Evolutionary conservation across 73 alveolate species (phyloP).

Genomic region (Stentor coeruleus): DNA sequence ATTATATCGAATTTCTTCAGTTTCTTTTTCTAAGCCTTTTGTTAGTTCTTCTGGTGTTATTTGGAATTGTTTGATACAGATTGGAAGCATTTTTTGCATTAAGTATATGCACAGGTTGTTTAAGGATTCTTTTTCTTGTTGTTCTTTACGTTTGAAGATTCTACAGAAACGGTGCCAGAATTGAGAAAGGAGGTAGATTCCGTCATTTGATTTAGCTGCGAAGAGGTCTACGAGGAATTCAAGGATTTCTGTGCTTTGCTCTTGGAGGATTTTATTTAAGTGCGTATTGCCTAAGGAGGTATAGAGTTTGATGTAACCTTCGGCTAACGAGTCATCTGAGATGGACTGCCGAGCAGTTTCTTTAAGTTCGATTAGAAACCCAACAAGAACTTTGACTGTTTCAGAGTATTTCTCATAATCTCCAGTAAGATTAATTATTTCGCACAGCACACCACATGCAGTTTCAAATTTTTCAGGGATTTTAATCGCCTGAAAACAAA

Average conservation of each 20-base stretch:
- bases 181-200: background rate
- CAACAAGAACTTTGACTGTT: background rate
- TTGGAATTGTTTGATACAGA: background rate
- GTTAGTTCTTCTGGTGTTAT: background rate
- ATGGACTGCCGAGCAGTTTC: background rate
- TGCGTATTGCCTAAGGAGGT: background rate
- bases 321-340: background rate
- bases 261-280: background rate
- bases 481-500: background rate
- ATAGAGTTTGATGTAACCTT: conserved; percentile 10
- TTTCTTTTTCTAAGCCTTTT: background rate
- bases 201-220: background rate
- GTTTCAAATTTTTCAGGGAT: conserved; percentile 9
- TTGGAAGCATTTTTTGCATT: background rate
- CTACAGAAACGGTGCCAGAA: conserved; percentile 7
- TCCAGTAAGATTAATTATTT: background rate
- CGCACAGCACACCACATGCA: conserved; percentile 11
- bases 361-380: background rate
- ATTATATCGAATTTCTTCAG: background rate
- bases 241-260: background rate
- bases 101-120: background rate
- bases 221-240: background rate
- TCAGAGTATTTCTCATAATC: background rate
- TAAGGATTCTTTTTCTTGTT: background rate
- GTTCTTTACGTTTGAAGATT: background rate